phyloP scores from a whole-genome alignment of 2,329 filamentous ascomycete genomes.

The Epichloe elymi region DNA sequence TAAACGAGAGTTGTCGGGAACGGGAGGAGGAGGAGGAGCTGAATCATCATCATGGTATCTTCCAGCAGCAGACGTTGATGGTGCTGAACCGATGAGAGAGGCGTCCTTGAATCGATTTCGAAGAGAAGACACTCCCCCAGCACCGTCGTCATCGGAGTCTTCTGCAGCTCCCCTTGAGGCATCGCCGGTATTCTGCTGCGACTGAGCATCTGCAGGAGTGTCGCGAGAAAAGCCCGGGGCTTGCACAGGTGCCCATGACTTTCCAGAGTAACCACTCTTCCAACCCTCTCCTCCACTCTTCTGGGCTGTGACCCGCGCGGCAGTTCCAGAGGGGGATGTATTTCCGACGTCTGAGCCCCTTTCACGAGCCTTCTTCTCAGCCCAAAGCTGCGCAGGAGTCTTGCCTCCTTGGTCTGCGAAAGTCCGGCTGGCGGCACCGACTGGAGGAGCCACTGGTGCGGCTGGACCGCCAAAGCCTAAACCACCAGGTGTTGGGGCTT shows the following conservation, averaged over 20 bases:
- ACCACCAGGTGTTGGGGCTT: slow-evolving; percentile 65
- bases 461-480: slow-evolving; percentile 49
- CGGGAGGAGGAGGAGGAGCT: slow-evolving; percentile 29
- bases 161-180: slow-evolving; percentile 31
- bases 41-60: slow-evolving; percentile 21
- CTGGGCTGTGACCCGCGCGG: slow-evolving; percentile 51
- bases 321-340: slow-evolving; percentile 26
- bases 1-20: slow-evolving; percentile 53
- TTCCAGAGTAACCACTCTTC: slow-evolving; percentile 86
- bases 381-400: slow-evolving; percentile 93
- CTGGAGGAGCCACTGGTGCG: slow-evolving; percentile 40
- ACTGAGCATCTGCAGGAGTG: slow-evolving; percentile 30
- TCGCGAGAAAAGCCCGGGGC: slow-evolving; percentile 52
- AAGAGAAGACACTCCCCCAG: slow-evolving; percentile 60
- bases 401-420: slow-evolving; percentile 94
- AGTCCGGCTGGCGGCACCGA: slow-evolving; percentile 75
- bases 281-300: slow-evolving; percentile 62
- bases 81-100: slow-evolving; percentile 49
- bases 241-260: slow-evolving; percentile 78
- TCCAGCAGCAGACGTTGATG: slow-evolving; percentile 23
- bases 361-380: slow-evolving; percentile 86
- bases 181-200: slow-evolving; percentile 50
- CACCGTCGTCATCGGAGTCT: slow-evolving; percentile 39
- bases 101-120: slow-evolving; percentile 72
- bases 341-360: slow-evolving; percentile 36